These are phyloP conservation scores for Trichoderma gamsii DNA, from an alignment of 495 filamentous ascomycete species.

Conservation along the genomic window DNA sequence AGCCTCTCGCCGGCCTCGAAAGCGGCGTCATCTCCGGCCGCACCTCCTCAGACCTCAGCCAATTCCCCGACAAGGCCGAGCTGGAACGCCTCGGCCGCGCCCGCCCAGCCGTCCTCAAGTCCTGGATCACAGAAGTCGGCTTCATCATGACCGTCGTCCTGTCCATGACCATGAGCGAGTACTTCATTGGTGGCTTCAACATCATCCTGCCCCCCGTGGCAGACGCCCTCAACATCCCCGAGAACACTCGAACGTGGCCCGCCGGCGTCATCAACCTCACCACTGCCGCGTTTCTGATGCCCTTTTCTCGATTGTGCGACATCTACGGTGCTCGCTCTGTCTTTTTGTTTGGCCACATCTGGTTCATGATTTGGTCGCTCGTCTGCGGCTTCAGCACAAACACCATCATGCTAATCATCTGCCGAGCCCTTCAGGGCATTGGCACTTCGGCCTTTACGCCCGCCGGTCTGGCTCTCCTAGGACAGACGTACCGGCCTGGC, in stretches of 20 bases:
- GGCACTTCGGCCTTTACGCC: conserved; percentile 65
- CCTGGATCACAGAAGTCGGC: conserved; percentile 3
- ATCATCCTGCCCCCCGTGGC: conserved; percentile 60
- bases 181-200: conserved; percentile 59
- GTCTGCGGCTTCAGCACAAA: conserved; percentile 57
- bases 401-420: conserved; percentile 60
- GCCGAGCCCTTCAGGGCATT: conserved; percentile 64
- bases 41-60: neutral
- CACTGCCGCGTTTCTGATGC: conserved; percentile 57
- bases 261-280: conserved; percentile 62
- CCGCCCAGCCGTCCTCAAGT: conserved; percentile 8
- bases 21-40: conserved; percentile 6
- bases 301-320: conserved; percentile 62
- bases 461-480: conserved; percentile 61
- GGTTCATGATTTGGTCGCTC: conserved; percentile 60
- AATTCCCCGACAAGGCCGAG: conserved; percentile 13
- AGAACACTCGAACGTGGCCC: conserved; percentile 59
- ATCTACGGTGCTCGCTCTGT: conserved; percentile 64
- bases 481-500: conserved; percentile 67
- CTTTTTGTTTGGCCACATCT: conserved; percentile 55
- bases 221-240: conserved; percentile 51
- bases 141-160: conserved; percentile 11
- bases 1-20: neutral
- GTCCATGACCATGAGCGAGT: conserved; percentile 18
- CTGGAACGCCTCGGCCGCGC: conserved; percentile 14